Conservation (phyloP, 345 rosid species). For the Zanthoxylum bungeanum region DNA sequence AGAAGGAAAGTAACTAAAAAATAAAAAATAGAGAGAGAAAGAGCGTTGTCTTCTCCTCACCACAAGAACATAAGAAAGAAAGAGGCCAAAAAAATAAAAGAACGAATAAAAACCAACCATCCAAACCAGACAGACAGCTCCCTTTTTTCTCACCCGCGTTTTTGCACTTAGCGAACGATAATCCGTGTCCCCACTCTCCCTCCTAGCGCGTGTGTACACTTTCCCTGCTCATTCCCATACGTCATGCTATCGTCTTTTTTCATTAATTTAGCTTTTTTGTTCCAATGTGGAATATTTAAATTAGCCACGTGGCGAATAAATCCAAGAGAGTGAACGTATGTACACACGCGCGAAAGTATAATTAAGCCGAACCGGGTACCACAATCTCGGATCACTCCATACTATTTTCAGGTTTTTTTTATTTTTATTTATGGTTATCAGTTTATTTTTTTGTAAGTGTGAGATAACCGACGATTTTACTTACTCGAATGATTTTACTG, state of each 20-base stretch:
- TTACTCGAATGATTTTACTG: too few species aligned
- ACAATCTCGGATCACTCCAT: conserved; percentile 15
- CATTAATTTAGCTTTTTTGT: background rate
- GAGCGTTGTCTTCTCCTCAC: conserved; percentile 61
- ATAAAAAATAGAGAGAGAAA: conserved; percentile 8
- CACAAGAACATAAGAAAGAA: conserved; percentile 37
- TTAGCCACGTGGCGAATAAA: background rate
- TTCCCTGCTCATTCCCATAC: background rate
- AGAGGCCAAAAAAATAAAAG: conserved; percentile 1
- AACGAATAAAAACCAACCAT: conserved; percentile 43
- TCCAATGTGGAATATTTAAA: background rate
- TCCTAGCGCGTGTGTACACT: background rate
- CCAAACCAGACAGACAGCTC: conserved; percentile 20
- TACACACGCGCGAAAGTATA: background rate
- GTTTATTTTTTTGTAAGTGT: too few species aligned
- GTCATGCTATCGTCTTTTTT: background rate
- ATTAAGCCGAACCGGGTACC: conserved; percentile 10
- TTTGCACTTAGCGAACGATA: conserved; percentile 20
- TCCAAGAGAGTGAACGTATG: background rate
- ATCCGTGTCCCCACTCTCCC: background rate
- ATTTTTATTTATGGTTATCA: background rate
- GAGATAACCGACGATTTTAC: too few species aligned
- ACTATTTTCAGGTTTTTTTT: conserved; percentile 16
- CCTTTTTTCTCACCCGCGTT: conserved; percentile 26
- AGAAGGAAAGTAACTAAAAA: conserved; percentile 20